Percentiles rank a stretch among this genome's conserved stretches.
These are phyloP conservation scores for Arctium lappa DNA, from an alignment of 129 eudicot genomes.

Conservation along the genomic window DNA sequence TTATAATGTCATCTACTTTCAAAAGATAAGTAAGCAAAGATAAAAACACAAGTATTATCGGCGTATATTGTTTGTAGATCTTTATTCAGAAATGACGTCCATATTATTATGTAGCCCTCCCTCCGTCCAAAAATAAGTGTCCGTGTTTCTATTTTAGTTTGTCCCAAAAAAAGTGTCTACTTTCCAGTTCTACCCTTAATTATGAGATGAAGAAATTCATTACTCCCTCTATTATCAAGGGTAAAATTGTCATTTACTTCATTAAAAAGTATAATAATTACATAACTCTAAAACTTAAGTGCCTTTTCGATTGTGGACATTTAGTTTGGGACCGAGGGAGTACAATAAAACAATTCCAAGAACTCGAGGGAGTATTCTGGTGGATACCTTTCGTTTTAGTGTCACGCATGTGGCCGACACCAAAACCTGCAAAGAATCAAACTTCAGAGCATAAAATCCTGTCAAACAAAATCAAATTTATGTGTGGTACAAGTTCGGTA, in stretches of 20 bases:
- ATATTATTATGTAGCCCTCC: no score
- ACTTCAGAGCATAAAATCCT: slow-evolving; percentile 21
- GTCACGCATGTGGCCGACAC: slow-evolving; percentile 99
- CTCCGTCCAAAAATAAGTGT: no score
- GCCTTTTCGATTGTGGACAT: neutral
- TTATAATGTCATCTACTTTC: neutral
- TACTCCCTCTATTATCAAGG: neutral
- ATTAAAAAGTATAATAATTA: neutral
- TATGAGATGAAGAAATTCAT: neutral
- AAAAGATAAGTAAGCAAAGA: neutral
- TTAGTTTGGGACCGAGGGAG: neutral
- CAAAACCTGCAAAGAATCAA: slow-evolving; percentile 72
- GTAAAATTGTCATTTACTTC: neutral
- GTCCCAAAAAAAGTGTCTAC: neutral
- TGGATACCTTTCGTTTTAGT: slow-evolving; percentile 91
- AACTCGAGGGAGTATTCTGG: neutral
- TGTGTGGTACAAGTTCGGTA: neutral
- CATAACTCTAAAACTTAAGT: neutral
- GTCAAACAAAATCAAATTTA: slow-evolving; percentile 20
- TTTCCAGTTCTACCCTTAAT: neutral
- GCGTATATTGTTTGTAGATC: no score
- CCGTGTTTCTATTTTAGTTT: neutral
- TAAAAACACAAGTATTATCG: neutral
- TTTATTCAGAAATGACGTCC: no score
- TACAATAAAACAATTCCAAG: neutral